phyloP scores from a whole-genome alignment of 2,329 filamentous ascomycete species.

The Nothopassalora personata region DNA sequence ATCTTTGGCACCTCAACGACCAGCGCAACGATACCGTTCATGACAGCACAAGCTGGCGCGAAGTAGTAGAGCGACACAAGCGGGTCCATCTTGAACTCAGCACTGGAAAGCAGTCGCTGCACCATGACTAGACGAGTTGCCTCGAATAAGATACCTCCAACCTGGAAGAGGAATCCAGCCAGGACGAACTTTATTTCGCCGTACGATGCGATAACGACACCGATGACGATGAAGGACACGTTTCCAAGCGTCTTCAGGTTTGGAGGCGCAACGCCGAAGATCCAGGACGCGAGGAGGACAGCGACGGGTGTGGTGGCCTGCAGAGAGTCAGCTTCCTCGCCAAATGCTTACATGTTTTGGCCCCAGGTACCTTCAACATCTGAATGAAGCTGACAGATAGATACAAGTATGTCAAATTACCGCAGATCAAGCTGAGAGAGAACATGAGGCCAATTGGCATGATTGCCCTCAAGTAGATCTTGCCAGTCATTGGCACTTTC shows the following conservation, averaged over 20 bases:
- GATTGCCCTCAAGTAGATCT: conserved; percentile 86
- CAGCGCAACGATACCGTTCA: conserved; percentile 71
- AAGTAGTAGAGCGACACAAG: conserved; percentile 88
- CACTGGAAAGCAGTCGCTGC: conserved; percentile 71
- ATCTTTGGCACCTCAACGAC: conserved; percentile 68
- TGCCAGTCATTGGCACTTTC: conserved; percentile 93
- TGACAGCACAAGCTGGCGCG: conserved; percentile 73
- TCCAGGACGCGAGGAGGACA: conserved; percentile 84
- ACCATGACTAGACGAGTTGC: conserved; percentile 80
- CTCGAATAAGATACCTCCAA: conserved; percentile 73
- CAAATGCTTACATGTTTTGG: not conserved
- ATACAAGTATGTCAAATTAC: conserved; percentile 92
- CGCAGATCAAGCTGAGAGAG: conserved; percentile 91
- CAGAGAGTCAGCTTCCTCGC: conserved; percentile 5
- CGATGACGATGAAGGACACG: conserved; percentile 88
- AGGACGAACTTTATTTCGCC: conserved; percentile 93
- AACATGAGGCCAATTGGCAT: conserved; percentile 95
- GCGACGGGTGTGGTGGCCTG: conserved; percentile 92
- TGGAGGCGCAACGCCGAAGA: conserved; percentile 74
- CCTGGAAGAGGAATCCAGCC: conserved; percentile 72
- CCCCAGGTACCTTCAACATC: conserved; percentile 77
- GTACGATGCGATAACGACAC: conserved; percentile 88
- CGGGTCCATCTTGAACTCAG: conserved; percentile 89
- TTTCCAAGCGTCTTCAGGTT: conserved; percentile 86
- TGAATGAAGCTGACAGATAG: conserved; percentile 95